Conservation (phyloP, 805 yeast genomes). For the Candida jianshihensis region DNA sequence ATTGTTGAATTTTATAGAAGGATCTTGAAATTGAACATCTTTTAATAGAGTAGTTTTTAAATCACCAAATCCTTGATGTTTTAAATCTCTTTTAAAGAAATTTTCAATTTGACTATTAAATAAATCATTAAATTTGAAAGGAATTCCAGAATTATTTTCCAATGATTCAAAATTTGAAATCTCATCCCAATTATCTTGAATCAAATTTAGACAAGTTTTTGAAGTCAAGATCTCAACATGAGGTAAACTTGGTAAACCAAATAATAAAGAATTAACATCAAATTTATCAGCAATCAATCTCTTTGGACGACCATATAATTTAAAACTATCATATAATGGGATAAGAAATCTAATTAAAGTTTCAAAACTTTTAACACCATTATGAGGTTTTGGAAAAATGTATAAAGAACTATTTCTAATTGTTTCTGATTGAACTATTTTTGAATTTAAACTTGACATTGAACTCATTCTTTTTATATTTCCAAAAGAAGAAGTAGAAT, state of each 20-base stretch:
- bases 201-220: constrained; percentile 4
- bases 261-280: constrained; percentile 49
- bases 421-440: constrained; percentile 4
- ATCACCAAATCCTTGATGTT: constrained; percentile 12
- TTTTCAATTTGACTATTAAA: constrained; percentile 3
- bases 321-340: constrained; percentile 65
- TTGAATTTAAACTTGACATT: constrained; percentile 7
- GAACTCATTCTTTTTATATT: constrained; percentile 7
- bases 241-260: constrained; percentile 72
- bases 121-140: constrained; percentile 4
- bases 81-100: constrained; percentile 1
- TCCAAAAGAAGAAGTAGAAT: no score
- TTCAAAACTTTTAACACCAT: constrained; percentile 65
- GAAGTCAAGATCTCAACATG: constrained; percentile 46
- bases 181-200: constrained; percentile 14
- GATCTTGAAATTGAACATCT: constrained; percentile 5
- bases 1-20: constrained; percentile 3
- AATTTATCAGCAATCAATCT: constrained; percentile 52
- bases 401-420: constrained; percentile 28
- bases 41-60: constrained; percentile 3
- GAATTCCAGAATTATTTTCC: neutral
- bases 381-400: constrained; percentile 65
- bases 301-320: constrained; percentile 67
- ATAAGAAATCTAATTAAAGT: constrained; percentile 64
- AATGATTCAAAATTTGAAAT: constrained; percentile 2